Evolutionary conservation across 2,329 filamentous ascomycete genomes (phyloP).

Genomic region (Neopestalotiopsis clavispora): DNA sequence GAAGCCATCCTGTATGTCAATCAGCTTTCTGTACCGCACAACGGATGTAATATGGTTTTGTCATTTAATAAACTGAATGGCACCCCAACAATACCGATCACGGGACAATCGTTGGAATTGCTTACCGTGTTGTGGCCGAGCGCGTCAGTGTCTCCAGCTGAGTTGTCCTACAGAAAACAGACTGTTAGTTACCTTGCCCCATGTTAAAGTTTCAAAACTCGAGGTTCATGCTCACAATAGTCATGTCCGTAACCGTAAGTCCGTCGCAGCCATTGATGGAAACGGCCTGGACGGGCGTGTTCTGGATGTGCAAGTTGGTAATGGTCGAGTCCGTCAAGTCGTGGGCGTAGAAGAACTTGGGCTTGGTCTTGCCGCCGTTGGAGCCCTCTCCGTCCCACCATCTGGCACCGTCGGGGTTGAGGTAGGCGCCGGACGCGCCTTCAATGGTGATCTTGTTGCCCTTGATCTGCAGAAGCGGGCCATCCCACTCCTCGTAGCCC

Average conservation of each 20-base stretch:
- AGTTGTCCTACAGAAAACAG: slow-evolving; percentile 36
- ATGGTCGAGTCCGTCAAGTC: slow-evolving; percentile 41
- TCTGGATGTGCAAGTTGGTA: slow-evolving; percentile 43
- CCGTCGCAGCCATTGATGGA: slow-evolving; percentile 42
- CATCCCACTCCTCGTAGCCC: slow-evolving; percentile 16
- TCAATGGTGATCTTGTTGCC: slow-evolving; percentile 14
- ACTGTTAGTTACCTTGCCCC: neutral
- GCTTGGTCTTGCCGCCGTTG: slow-evolving; percentile 45
- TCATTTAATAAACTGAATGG: no score
- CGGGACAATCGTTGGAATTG: no score
- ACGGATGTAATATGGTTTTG: neutral
- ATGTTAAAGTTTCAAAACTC: neutral
- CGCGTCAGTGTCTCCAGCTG: slow-evolving; percentile 39
- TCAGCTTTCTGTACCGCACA: neutral
- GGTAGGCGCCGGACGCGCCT: slow-evolving; percentile 5
- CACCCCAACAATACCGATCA: no score
- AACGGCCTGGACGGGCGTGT: slow-evolving; percentile 48
- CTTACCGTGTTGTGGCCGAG: slow-evolving; percentile 52
- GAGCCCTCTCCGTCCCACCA: slow-evolving; percentile 39
- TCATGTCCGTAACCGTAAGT: slow-evolving; percentile 40
- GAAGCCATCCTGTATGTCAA: slow-evolving; percentile 51
- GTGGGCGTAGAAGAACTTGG: slow-evolving; percentile 55
- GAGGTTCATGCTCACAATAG: slow-evolving; percentile 25
- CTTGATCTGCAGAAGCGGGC: slow-evolving; percentile 16
- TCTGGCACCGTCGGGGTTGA: slow-evolving; percentile 12